Conservation (phyloP, 257 asterid genomes). For the Buddleja alternifolia region DNA sequence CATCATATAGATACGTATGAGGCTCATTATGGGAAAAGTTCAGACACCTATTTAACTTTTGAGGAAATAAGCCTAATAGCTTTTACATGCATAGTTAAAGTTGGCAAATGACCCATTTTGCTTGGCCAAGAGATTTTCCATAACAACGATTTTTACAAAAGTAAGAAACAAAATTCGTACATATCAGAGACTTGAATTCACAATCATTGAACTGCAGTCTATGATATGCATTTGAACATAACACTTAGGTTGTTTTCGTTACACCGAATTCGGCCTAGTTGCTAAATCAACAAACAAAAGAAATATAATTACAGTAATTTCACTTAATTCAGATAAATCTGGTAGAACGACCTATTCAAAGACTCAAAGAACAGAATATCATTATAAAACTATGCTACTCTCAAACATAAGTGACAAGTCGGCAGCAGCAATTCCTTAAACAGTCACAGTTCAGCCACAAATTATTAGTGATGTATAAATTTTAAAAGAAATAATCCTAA, state of each 20-base stretch:
- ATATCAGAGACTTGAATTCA: background rate
- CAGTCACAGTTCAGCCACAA: too few relatives aligned
- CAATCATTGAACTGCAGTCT: background rate
- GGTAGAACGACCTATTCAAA: too few relatives aligned
- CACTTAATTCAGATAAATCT: too few relatives aligned
- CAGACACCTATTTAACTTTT: background rate
- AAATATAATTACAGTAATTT: background rate
- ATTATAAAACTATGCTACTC: background rate
- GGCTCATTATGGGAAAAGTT: background rate
- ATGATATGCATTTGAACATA: constrained; percentile 4
- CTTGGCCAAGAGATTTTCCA: constrained; percentile 1
- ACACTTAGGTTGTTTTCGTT: background rate
- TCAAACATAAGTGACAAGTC: too few relatives aligned
- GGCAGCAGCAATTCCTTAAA: too few relatives aligned
- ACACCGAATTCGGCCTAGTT: background rate
- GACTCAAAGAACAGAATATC: constrained; percentile 1
- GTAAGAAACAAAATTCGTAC: background rate
- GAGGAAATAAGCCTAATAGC: constrained; percentile 10
- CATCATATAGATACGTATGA: background rate
- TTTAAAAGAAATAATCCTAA: too few relatives aligned
- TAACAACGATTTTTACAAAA: too few relatives aligned
- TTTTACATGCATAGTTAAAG: background rate
- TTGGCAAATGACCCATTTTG: background rate
- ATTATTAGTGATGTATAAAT: too few relatives aligned
- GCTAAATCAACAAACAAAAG: constrained; percentile 8